Base-by-base conservation (phyloP, 208 protist genomes). In the Leishmania guyanensis region DNA sequence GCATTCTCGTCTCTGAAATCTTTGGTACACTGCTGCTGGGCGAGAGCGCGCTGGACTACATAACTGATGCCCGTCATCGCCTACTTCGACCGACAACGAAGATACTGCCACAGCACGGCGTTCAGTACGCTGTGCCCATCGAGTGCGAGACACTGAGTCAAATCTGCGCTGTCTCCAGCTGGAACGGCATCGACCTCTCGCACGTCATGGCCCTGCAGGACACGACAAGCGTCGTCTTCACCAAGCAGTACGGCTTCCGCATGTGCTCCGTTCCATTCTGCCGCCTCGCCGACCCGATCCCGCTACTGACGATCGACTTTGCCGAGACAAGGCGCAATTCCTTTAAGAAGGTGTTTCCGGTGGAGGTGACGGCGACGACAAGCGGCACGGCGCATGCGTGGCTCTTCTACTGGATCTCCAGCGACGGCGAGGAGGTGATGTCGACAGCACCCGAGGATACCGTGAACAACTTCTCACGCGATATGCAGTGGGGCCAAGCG, bases 401-500 rank as follows among this genome's bases (percentile, higher is more conserved):
- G 88, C 77, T 98, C 54, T 92, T 89, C 73, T 97, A 94, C 88
- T 98, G 94, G 93, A 87, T 92, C 68, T 71, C 92, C 2, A 85
- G 66, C 51, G 86, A 88, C 83, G 84, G 85, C 58, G 80, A 87
- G 43, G 81, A 68, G 83, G 62, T 60, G 71, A 97, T 98, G 91
- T 97, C 95, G 54, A 98, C 96, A 5, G 83, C 89, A 56, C 96
- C 96, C 16, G 80, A 84, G 5, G 94, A 96, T 39, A 98, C 97
- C 8, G 4, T 91, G 0, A 72, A 97, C 73, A 98, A 98, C 91
- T 98, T 98, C 78, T 83, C 95, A 20, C 95, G 97, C 5, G 95
- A 98, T 81, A 97, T 98, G 97, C 97, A 98, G 86, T 98, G 96
- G 96, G 96, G 97, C 22, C 96, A 98, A 84, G 95, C 93, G 14